Evolutionary conservation across 1,284 basidiomycete species (phyloP), one percentile per base, ranked within the genome.

Genomic region (Ustilago shanxiensis): DNA sequence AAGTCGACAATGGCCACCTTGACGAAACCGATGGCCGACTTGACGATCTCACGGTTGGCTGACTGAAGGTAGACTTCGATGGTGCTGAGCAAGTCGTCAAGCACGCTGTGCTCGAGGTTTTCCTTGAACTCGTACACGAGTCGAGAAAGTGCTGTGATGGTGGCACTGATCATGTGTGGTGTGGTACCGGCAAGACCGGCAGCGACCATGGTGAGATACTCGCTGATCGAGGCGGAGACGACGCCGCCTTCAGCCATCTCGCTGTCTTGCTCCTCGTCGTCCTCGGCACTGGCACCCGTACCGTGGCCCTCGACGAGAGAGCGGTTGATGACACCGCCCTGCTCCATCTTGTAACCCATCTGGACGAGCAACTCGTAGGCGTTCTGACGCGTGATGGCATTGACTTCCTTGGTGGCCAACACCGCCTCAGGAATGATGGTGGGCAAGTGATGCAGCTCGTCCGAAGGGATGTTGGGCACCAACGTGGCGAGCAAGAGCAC

Each of bases 101-200:
- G 92, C 89, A 95, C 94, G n/a, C 89, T 88, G 2, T 88, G 77
- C 6, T 92, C 91, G 52, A 98, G 91, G 0, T 88, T 67, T 39
- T 77, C 69, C 89, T 93, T 94, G 89, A 97, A 99, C 87, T 99
- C 97, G 87, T 98, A 99, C 7, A 98, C 89, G 9, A 99, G 89
- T 28, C 97, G 90, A 1, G 95, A 95, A 51, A 99, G 91, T 0
- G 95, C 94, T 1, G 95, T 98, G 73, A 99, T 91, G 4, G 94
- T 94, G 2, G 97, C 97, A 82, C 94, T 95, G 86, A 99, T 97
- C 95, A 98, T 99, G 86, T 99, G 97, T 0, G 97, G 95, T 3
- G 92, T 94, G 31, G 92, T 92, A 26, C 95, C 95, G 14, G 95
- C 95, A 39, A 99, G 88, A 77, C 97, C 96, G 79, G 95, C 96